Base-by-base conservation (phyloP, 2,329 filamentous ascomycete species). In the Setomelanomma holmii region DNA sequence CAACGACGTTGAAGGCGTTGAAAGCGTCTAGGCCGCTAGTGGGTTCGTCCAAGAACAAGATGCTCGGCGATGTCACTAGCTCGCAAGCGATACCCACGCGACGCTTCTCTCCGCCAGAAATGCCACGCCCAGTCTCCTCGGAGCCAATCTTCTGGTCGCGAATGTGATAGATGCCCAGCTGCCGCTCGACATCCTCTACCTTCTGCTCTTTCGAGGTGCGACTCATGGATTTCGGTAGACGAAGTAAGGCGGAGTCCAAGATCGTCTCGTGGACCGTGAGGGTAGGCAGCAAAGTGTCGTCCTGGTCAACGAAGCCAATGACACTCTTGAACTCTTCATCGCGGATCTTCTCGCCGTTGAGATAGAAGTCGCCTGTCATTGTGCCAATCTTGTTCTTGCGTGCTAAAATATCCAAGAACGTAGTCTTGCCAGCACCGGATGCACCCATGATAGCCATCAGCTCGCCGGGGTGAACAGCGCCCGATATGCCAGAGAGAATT, bases 191-290 rank as follows among this genome's bases (percentile, higher is more conserved):
- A 66, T 99, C 95, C 53, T 89, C 85, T 0, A 96, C 95, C 57
- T 89, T 85, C 70, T 96, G 91, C 68, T 96, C 90, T 74, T 99
- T 99, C n/a, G 90, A 87, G 0, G 85, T 79, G 49, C 86, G 84
- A 57, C 89, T 89, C 95, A 99, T 99, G 64, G 96, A 89, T 45
- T 88, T 88, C 4, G 95, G 95, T n/a, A 99, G 82, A 63, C 96
- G 87, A 42, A 99, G 84, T 16, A 98, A 80, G 21, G 95, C 95
- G 67, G 93, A 98, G 64, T 90, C 97, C 58, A 97, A 81, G 56
- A 99, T 99, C 0, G 95, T 99, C 76, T 99, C 95, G 73, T 99
- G 95, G 7, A 99, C 95, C 0, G 95, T 99, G 62, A 99, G 80
- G 0, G 95, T 99, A 0, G 95, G 89, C 38, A 99, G 82, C 87